phyloP scores from a whole-genome alignment of 2,329 filamentous ascomycete genomes.

The Diaporthe destruens region DNA sequence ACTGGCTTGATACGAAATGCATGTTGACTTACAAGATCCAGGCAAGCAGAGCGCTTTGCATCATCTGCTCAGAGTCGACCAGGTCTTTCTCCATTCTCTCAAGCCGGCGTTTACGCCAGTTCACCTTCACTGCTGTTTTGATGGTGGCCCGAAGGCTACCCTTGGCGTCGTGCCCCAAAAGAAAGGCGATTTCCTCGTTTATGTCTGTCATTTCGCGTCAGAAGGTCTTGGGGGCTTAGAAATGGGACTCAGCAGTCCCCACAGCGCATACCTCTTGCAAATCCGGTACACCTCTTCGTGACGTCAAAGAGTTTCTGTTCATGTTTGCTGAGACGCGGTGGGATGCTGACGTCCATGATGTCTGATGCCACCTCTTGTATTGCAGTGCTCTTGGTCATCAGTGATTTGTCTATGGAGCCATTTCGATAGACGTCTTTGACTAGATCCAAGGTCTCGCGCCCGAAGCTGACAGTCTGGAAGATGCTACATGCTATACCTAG shows the following conservation, averaged over 20 bases:
- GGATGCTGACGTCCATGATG: neutral
- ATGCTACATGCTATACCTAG: neutral
- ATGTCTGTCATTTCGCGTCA: neutral
- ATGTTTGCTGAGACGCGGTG: neutral
- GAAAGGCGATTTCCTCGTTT: neutral
- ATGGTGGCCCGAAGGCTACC: neutral
- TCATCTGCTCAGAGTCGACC: neutral
- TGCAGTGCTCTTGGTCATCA: neutral
- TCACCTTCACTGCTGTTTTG: neutral
- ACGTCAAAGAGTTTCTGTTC: neutral
- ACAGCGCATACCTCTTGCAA: constrained; percentile 19
- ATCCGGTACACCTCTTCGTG: neutral
- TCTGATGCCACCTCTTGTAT: neutral
- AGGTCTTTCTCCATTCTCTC: neutral
- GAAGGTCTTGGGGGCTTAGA: too few relatives aligned
- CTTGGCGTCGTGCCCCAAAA: neutral
- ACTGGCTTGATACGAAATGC: accelerated
- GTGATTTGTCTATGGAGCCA: neutral
- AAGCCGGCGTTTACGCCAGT: neutral
- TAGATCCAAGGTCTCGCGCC: neutral
- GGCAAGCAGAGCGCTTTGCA: neutral
- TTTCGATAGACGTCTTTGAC: neutral
- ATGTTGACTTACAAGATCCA: neutral
- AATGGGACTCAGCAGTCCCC: too few relatives aligned
- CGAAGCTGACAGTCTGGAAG: constrained; percentile 10